Base-by-base conservation (phyloP, 2,329 filamentous ascomycete species). In the Alternaria arborescens region DNA sequence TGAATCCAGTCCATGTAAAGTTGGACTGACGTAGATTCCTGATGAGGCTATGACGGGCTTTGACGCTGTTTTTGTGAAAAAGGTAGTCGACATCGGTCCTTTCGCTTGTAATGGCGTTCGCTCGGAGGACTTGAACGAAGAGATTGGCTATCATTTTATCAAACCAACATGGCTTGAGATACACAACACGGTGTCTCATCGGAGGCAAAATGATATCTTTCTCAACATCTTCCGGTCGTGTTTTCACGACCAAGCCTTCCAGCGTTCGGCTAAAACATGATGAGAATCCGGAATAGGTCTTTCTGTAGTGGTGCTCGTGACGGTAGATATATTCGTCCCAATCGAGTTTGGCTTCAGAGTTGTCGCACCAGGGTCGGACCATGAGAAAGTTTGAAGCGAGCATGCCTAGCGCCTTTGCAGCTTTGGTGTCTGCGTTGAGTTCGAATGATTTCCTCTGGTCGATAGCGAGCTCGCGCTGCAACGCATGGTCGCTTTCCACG, bases 41-140 rank as follows among this genome's bases (percentile, higher is more conserved):
- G 5, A 97, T 89, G 2, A 97, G 81, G 54, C 87, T 83, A 26
- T 89, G 80, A 12, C 97, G 81, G 40, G 85, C 84, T 63, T 88
- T 89, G 30, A 86, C 82, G 69, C 94, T 94, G 12, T 85, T 88
- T 0, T 87, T 86, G 69, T 97, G 91, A 69, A 97, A 97, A 65
- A 98, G 90, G 73, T 97, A 97, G 74, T 97, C 94, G 56, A 87
- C 83, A 69, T 94, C 94, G 0, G 86, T 88, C 11, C 94, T 84
- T 72, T 97, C 92, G 5, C 93, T 97, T 24, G 94, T 94, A 1
- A 98, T 88, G 0, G 93, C 89, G 73, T 98, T 98, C 66, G 92
- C 89, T 2, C 91, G 89, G 47, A 97, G 87, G 73, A 92, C 88
- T 79, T 95, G 91, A 0, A 92, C 87, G 72, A 97, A 97, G 1